phyloP scores from a whole-genome alignment of 371 early-diverging fungal genomes.

The Circinella minor region DNA sequence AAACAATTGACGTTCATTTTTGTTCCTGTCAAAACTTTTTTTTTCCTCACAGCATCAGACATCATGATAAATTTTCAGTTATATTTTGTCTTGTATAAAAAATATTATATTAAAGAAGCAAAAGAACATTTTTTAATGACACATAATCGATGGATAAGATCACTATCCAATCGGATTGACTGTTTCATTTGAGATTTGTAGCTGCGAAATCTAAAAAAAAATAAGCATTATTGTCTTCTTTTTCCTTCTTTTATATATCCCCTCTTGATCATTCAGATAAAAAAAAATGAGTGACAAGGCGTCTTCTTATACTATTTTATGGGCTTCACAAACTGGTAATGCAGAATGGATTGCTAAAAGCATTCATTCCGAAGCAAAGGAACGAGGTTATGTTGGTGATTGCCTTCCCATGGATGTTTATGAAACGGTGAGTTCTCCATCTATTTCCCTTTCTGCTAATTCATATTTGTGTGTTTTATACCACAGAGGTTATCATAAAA shows the following conservation, averaged over 20 bases:
- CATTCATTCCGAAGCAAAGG: constrained; percentile 74
- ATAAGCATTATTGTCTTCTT: neutral
- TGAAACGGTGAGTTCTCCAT: constrained; percentile 54
- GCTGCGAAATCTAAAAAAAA: neutral
- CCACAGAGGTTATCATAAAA: no score
- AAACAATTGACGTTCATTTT: no score
- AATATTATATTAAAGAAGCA: no score
- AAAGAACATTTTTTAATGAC: no score
- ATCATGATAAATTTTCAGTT: no score
- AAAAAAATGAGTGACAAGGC: constrained; percentile 26
- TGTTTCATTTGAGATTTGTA: neutral
- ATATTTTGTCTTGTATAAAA: no score
- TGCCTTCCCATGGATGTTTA: constrained; percentile 76
- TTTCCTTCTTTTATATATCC: neutral
- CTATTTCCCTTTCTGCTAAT: no score
- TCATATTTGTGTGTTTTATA: no score
- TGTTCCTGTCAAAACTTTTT: no score
- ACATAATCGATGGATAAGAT: no score
- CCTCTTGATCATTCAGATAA: neutral
- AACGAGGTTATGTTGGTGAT: constrained; percentile 69
- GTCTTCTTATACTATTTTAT: constrained; percentile 59
- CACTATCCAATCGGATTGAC: neutral
- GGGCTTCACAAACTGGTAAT: constrained; percentile 93
- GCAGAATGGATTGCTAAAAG: constrained; percentile 91
- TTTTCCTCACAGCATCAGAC: no score